Evolutionary conservation across 768 basidiomycete genomes (phyloP), one percentile per base, ranked within the genome.

Genomic region (Boletus speciosus): DNA sequence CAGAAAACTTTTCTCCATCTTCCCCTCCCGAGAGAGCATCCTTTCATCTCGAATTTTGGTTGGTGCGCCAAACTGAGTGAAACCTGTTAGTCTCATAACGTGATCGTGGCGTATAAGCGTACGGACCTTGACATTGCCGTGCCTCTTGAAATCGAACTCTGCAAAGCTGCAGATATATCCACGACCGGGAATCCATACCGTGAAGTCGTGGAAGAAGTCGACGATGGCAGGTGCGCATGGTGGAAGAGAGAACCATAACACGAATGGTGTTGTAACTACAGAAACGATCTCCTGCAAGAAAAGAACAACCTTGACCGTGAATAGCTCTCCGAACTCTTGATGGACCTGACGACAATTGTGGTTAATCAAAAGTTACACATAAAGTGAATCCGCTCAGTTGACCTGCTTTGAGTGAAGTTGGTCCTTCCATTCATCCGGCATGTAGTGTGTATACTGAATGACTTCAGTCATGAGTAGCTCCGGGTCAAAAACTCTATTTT

Each of bases 161-260:
- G 97, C 97, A 70, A 98, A 99, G 52, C 91, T 94, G 66, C 97
- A 98, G 19, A 99, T 90, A 64, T 97, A 96, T 5, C 97, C 97
- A 2, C 97, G 80, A 0, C 95, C 93, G 55, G 98, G 95, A 21
- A 99, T 88, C 69, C 98, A 96, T 1, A 99, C 88, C 0, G 93
- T 89, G 67, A 98, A 99, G 70, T 98, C 96, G 32, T 96, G 84
- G 81, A 99, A 98, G 68, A 99, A 98, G 67, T 99, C 97, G 56
- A 99, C 82, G 60, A 98, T 89, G 0, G 86, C 87, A 9, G 90
- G 88, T 1, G 96, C 90, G 67, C 93, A 97, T 2, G 75, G 75
- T 0, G 97, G 96, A 3, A 99, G 79, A 5, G 96, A 92, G 72
- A 88, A 88, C 86, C 92, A 93, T 9, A 99, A 78, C 37, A 99